Evolutionary conservation across 257 asterid species (phyloP), one percentile per base, ranked within the genome.

Genomic region (Penstemon newberryi): DNA sequence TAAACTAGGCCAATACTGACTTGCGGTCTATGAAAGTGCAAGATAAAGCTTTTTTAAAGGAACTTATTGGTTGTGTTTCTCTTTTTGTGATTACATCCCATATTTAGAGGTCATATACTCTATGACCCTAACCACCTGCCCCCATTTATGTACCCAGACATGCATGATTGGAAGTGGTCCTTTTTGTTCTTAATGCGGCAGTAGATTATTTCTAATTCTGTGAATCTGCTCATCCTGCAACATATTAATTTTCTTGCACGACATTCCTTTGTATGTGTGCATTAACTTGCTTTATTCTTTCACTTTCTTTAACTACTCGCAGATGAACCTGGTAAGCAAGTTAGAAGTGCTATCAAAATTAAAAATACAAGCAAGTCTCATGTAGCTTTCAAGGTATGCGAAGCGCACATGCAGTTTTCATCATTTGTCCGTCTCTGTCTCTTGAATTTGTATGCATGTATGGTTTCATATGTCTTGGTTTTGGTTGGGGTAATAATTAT

Each of bases 321-420:
- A 92, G 98, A 92, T 86, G 97, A 90, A 77, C 90, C 97, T 69
- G 97, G 98, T 60, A 92, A 90, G 66, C 98, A 92, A 84, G 96
- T 85, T 11, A 87, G 88, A 49, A 90, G 98, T 82, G 97, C 97
- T 51, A 85, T 92, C 73, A 90, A 78, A 74, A 88, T 92, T 36
- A 92, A 86, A 79, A 92, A 92, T 81, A 75, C 90, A 37, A 88
- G 98, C 97, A 92, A 92, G 90, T 92, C 97, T 63, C 87, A 85
- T 61, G 93, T 82, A 72, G 98, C 98, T 60, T 92, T 92, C 78
- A 88, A 92, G 98, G 97, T 92, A 81, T 61, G 54, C 65, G 1
- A 4, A 70, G 54, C 46, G 44, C 62, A 41, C 46, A 8, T 8
- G 38, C 43, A 10, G 40, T 57, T 45, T 42, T 45, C 43, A 65